Percentiles rank a stretch among this genome's conserved stretches.
These are phyloP conservation scores for Quercus bicolor DNA, from an alignment of 306 rosid species.

Conservation along the genomic window DNA sequence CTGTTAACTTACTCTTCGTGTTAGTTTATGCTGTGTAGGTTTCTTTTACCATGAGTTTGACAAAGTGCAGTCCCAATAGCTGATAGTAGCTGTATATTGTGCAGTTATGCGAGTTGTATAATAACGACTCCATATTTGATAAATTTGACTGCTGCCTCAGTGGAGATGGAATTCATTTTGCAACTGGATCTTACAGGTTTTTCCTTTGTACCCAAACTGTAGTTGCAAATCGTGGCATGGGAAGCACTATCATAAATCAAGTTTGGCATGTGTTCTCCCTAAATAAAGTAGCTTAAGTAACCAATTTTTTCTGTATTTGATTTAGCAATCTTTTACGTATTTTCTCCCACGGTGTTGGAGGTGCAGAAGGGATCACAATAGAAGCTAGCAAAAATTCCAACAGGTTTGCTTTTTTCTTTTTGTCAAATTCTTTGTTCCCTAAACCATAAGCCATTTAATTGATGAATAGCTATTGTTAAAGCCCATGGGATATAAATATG, in stretches of 20 bases:
- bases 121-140: slow-evolving; percentile 59
- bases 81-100: slow-evolving; percentile 9
- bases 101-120: slow-evolving; percentile 61
- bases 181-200: slow-evolving; percentile 72
- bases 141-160: slow-evolving; percentile 64
- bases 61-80: neutral
- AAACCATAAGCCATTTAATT: neutral
- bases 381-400: slow-evolving; percentile 44
- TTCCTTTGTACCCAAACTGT: slow-evolving; percentile 4
- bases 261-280: slow-evolving; percentile 2
- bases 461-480: neutral
- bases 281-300: slow-evolving; percentile 12
- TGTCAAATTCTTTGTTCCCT: neutral
- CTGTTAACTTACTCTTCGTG: neutral
- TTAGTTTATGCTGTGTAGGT: neutral
- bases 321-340: slow-evolving; percentile 53
- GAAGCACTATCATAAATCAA: neutral
- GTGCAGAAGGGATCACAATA: slow-evolving; percentile 43
- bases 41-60: neutral
- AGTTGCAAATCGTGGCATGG: slow-evolving; percentile 1
- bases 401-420: slow-evolving; percentile 30
- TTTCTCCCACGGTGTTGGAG: slow-evolving; percentile 41
- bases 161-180: slow-evolving; percentile 59
- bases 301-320: slow-evolving; percentile 21
- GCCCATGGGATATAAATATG: neutral